These are phyloP conservation scores for Malus hybrid DNA, from an alignment of 331 rosid genomes.

Conservation along the genomic window DNA sequence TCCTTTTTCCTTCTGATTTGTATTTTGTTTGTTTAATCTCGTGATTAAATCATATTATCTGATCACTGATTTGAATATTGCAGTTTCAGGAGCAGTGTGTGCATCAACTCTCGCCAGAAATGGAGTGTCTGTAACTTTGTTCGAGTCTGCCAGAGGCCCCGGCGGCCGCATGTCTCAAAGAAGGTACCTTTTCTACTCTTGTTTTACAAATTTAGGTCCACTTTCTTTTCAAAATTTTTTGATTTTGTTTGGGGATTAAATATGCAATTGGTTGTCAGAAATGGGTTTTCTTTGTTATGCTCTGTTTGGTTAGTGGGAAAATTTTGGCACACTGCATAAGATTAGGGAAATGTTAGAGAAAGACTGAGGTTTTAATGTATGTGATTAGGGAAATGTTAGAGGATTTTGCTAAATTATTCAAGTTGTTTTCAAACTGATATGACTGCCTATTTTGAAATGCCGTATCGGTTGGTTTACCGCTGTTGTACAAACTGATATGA, in stretches of 20 bases:
- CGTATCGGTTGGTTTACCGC: background rate
- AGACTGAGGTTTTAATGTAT: background rate
- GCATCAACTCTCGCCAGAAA: constrained; percentile 74
- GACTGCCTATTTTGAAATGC: background rate
- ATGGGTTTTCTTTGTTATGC: background rate
- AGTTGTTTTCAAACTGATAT: background rate
- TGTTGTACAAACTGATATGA: background rate
- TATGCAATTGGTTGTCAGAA: background rate
- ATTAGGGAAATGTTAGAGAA: background rate
- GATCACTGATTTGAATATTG: background rate
- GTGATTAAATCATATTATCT: too few species aligned
- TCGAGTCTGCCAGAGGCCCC: constrained; percentile 94
- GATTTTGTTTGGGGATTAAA: background rate
- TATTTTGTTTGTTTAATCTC: background rate
- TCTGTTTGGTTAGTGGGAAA: background rate
- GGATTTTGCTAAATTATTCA: background rate
- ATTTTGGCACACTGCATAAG: background rate
- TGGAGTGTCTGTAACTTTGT: constrained; percentile 75
- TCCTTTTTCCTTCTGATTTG: background rate
- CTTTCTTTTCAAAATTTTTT: constrained; percentile 1
- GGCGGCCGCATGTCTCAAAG: constrained; percentile 96
- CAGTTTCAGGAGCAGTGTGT: constrained; percentile 90
- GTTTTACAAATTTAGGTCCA: background rate
- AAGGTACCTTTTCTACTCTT: constrained; percentile 34
- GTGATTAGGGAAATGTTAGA: background rate